phyloP scores from a whole-genome alignment of 352 stramenopile genomes.

The Phytopythium mirpurense region DNA sequence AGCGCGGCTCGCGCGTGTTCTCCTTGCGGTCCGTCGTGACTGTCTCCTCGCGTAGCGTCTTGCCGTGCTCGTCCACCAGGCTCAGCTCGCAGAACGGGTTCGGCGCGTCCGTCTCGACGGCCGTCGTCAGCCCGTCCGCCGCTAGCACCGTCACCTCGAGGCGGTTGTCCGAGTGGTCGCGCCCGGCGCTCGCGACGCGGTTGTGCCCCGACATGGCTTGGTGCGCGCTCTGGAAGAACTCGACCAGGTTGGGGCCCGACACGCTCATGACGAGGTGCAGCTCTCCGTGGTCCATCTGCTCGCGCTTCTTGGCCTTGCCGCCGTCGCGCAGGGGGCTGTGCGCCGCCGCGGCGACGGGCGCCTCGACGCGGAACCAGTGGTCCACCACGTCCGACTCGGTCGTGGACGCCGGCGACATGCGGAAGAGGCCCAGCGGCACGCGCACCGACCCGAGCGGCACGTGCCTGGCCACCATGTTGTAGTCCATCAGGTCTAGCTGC shows the following conservation, averaged over 20 bases:
- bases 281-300: constrained; percentile 47
- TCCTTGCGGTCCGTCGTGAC: constrained; percentile 50
- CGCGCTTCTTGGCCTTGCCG: constrained; percentile 30
- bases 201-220: constrained; percentile 26
- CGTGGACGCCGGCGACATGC: constrained; percentile 56
- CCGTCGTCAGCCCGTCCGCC: constrained; percentile 42
- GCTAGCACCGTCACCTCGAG: constrained; percentile 57
- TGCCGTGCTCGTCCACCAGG: constrained; percentile 45
- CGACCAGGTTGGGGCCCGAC: constrained; percentile 50
- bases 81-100: constrained; percentile 62
- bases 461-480: constrained; percentile 46
- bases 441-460: constrained; percentile 51
- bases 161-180: constrained; percentile 64
- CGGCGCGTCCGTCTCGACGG: constrained; percentile 56
- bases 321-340: constrained; percentile 11
- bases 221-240: constrained; percentile 52
- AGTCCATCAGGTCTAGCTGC: constrained; percentile 56
- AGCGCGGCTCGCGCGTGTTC: constrained; percentile 48
- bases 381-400: constrained; percentile 56
- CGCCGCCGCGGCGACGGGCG: constrained; percentile 15
- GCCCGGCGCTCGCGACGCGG: constrained; percentile 34
- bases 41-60: constrained; percentile 41
- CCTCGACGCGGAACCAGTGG: constrained; percentile 59
- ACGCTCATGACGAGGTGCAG: constrained; percentile 63
- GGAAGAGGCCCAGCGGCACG: constrained; percentile 54